Base-by-base conservation (phyloP, 805 yeast species). In the Crinitomyces ghanaensis region DNA sequence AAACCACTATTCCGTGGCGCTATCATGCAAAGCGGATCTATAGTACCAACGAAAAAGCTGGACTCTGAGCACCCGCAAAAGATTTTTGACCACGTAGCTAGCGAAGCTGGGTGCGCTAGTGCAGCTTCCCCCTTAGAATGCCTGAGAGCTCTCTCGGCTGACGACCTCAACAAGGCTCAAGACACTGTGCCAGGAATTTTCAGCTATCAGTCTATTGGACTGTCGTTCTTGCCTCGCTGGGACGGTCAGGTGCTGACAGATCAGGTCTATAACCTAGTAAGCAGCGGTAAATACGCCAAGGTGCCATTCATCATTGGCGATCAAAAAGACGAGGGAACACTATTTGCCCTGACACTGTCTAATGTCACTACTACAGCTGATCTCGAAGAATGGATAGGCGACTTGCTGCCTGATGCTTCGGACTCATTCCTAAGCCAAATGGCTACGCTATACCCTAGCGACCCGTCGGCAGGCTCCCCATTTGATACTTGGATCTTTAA, bases 241-340 rank as follows among this genome's bases (percentile, higher is more conserved):
- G 43, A 40, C 24, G 42, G 42, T 3, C 22, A 36, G 6, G 15
- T 23, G 11, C 26, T 42, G 5, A 11, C 41, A 5, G 23, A 35
- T 8, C 20, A 19, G 14, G 26, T 36, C 5, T n/a, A 25, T 14
- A 22, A 38, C 9, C 15, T 40, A 28, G 26, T 41, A 13, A 22
- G 17, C 11, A 17, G 26, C 3, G 44, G 40, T 7, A 19, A 28
- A 21, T 30, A 32, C 19, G 30, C 43, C 24, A 19, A 25, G 17
- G 41, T 42, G 5, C 46, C 46, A 3, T 26, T 24, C 12, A 35
- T 42, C 11, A 19, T 31, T 21, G 46, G 46, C 4, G 33, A 28
- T 21, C 37, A 38, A 13, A 28, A 35, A 28, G 44, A 42, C 31
- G 46, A 42, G 23, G 46, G 46, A 11, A 38, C 46, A 2, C n/a